Percentiles rank a stretch among this genome's conserved stretches.
phyloP scores from a whole-genome alignment of 2,329 filamentous ascomycete species.

The Coniochaeta prunicola region DNA sequence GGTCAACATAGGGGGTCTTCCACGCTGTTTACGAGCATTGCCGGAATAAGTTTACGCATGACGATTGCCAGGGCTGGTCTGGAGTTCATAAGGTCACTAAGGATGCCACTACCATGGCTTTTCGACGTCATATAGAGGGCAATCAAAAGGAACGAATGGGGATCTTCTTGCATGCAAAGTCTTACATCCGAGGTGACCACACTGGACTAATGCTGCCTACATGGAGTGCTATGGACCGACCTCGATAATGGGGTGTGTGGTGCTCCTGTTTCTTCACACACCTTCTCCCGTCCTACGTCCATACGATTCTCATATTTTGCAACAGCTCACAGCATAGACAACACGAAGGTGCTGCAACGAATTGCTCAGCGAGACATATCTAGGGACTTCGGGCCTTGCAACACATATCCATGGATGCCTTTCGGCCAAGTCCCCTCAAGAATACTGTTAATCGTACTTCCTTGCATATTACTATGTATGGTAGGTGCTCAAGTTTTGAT shows the following conservation, averaged over 20 bases:
- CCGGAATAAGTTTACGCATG: not conserved
- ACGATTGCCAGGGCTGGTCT: conserved; percentile 1
- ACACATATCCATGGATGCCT: too few relatives aligned
- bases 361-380: not conserved
- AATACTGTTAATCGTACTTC: too few relatives aligned
- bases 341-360: not conserved
- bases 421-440: too few relatives aligned
- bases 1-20: not conserved
- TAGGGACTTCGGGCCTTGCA: too few relatives aligned
- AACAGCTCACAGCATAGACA: not conserved
- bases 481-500: not conserved
- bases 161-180: not conserved
- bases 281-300: too few relatives aligned
- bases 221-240: not conserved
- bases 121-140: conserved; percentile 2
- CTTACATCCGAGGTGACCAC: not conserved
- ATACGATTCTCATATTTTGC: not conserved
- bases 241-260: not conserved
- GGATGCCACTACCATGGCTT: not conserved
- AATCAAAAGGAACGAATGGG: conserved; percentile 2
- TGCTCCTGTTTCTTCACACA: not conserved
- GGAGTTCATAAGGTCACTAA: not conserved
- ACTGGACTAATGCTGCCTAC: not conserved
- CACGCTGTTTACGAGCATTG: not conserved
- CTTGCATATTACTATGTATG: not conserved